Evolutionary conservation across 352 stramenopile genomes (phyloP), one percentile per base, ranked within the genome.

Genomic region (Globisporangium sylvaticum): DNA sequence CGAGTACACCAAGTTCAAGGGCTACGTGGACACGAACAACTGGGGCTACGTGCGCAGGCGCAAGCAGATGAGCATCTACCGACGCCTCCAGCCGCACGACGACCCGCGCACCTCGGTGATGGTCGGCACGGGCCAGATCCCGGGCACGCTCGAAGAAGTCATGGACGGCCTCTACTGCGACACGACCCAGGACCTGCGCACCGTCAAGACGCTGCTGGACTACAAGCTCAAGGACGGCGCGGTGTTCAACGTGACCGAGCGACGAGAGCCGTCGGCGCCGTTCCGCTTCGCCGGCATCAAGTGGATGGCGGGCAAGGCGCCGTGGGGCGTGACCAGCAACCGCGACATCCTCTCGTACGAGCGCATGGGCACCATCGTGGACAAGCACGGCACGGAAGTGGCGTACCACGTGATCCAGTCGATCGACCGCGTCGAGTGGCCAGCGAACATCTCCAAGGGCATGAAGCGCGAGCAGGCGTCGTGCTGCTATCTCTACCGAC

Each of bases 231-330:
- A 74, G 20, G 72, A 76, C 20, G 74, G 64, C 9, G 67, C 64
- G 0, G 58, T 81, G 20, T 61, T 83, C 27, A 75, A 78, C 46
- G 71, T 66, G 2, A 73, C 66, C 18, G 60, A 78, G 69, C 66
- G 72, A 1, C 66, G 69, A 1, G 76, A 58, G 20, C 46, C 64
- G 0, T 56, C 76, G 1, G 67, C 71, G 20, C 74, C 76, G 22
- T 83, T 73, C 44, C 68, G 66, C 42, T 83, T 81, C 32, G 71
- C 74, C 1, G 76, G 76, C 9, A 78, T 83, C 69, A 81, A 81
- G 55, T 83, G 74, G 76, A 74, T 72, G 32, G 71, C 74, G 4
- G 65, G 60, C 5, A 68, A 62, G 10, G 74, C 64, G 22, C 61
- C 63, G 24, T 79, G 76, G 74, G 74, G 76, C 0, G 14, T 83